Evolutionary conservation across 1,284 basidiomycete species (phyloP).

Genomic region (Spongiforma sp.): DNA sequence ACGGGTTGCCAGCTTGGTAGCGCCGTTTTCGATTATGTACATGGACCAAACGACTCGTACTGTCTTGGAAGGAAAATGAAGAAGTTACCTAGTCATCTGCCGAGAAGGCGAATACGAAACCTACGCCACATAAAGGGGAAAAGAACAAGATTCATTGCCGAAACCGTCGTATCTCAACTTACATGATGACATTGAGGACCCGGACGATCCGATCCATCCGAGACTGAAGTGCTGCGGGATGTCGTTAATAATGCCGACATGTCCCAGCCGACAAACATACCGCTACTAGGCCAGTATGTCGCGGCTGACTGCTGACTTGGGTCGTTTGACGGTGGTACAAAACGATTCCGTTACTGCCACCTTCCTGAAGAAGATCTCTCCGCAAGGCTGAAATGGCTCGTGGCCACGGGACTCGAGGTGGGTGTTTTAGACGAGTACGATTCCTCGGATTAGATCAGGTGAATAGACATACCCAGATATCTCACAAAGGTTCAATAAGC

Average conservation of each 20-base stretch:
- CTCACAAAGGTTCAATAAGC: too few species aligned
- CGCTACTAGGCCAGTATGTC: too few species aligned
- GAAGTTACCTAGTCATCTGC: conserved; percentile 27
- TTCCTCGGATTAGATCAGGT: conserved; percentile 19
- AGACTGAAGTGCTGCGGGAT: conserved; percentile 22
- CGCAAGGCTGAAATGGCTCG: conserved; percentile 21
- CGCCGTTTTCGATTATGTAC: conserved; percentile 29
- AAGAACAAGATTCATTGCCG: conserved; percentile 16
- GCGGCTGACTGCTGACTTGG: background rate
- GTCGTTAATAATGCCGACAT: conserved; percentile 8
- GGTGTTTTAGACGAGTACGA: too few species aligned
- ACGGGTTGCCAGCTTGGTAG: conserved; percentile 26
- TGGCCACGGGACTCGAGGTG: conserved; percentile 24
- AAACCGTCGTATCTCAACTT: conserved; percentile 10
- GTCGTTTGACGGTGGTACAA: background rate
- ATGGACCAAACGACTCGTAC: conserved; percentile 20
- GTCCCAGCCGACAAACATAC: conserved; percentile 9
- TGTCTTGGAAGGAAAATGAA: conserved; percentile 35
- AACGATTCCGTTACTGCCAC: background rate
- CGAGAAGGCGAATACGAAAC: conserved; percentile 27
- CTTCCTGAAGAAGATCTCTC: conserved; percentile 18
- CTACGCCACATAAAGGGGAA: conserved; percentile 26
- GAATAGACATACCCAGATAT: conserved; percentile 14
- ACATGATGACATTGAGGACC: conserved; percentile 39
- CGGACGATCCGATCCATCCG: conserved; percentile 27